Evolutionary conservation across 2,329 filamentous ascomycete genomes (phyloP).

Genomic region (Fusarium oxysporum): DNA sequence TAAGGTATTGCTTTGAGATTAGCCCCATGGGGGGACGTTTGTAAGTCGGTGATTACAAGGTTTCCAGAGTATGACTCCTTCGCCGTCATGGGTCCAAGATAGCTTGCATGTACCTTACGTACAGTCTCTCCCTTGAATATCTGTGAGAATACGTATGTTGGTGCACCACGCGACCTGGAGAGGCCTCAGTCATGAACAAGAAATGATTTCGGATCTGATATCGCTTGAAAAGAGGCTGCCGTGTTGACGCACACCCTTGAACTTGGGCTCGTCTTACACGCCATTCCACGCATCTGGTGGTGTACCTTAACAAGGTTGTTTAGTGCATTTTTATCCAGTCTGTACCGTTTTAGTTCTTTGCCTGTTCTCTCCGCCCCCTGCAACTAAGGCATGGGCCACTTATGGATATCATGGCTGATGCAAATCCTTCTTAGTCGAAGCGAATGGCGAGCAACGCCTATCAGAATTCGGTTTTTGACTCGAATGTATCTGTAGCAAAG

Average conservation of each 20-base stretch:
- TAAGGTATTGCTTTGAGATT: conserved; percentile 11
- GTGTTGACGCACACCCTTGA: conserved; percentile 13
- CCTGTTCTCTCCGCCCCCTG: conserved; percentile 2
- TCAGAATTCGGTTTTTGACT: neutral
- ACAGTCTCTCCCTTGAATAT: neutral
- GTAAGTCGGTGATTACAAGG: conserved; percentile 29
- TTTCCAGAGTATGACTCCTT: conserved; percentile 35
- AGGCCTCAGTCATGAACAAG: conserved; percentile 24
- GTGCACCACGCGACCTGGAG: conserved; percentile 23
- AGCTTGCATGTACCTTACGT: conserved; percentile 23
- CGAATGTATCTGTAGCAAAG: conserved; percentile 3
- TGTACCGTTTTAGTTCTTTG: conserved; percentile 2
- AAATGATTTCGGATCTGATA: conserved; percentile 29
- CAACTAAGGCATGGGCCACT: neutral
- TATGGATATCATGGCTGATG: conserved; percentile 18
- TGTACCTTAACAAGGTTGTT: conserved; percentile 5
- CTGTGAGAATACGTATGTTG: conserved; percentile 2
- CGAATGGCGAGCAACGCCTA: neutral
- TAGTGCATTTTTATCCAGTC: conserved; percentile 1
- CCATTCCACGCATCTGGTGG: conserved; percentile 13
- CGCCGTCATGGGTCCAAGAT: conserved; percentile 34
- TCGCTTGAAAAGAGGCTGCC: conserved; percentile 17
- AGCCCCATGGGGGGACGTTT: conserved; percentile 19
- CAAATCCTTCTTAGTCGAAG: conserved; percentile 14
- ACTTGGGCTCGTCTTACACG: conserved; percentile 2